Evolutionary conservation across 768 basidiomycete genomes (phyloP).

Genomic region (Lyophyllum shimeji): DNA sequence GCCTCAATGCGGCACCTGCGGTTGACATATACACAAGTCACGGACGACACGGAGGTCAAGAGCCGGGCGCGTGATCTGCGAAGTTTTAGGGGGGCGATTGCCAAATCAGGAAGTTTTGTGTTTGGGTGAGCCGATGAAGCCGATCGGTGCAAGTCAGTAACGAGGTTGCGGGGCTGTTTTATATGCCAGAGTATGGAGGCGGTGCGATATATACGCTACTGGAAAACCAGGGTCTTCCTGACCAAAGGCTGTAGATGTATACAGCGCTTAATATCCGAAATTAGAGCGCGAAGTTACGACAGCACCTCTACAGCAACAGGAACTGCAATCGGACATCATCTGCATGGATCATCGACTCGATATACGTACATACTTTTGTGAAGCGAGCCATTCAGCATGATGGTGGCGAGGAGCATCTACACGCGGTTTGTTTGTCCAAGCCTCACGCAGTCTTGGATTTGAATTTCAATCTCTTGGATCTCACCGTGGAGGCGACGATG

Average conservation of each 20-base stretch:
- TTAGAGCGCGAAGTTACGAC: neutral
- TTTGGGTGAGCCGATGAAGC: too few relatives aligned
- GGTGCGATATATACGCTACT: constrained; percentile 14
- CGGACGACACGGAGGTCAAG: neutral
- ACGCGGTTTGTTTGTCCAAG: neutral
- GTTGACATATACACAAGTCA: constrained; percentile 1
- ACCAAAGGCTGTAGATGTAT: neutral
- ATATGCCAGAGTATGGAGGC: neutral
- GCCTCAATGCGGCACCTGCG: constrained; percentile 5
- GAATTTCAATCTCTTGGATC: neutral
- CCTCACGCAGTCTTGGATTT: neutral
- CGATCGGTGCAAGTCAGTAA: too few relatives aligned
- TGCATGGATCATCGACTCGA: neutral
- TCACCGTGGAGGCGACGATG: constrained; percentile 20
- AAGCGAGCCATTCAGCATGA: too few relatives aligned
- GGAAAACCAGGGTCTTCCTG: neutral
- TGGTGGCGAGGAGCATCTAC: too few relatives aligned
- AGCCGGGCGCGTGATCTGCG: constrained; percentile 4
- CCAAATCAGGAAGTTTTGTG: neutral
- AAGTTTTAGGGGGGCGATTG: neutral
- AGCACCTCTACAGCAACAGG: neutral
- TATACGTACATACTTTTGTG: neutral
- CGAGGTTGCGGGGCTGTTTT: neutral
- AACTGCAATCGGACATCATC: too few relatives aligned
- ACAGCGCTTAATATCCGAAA: neutral